Evolutionary conservation across 768 basidiomycete genomes (phyloP).

Genomic region (Lentinula detonsa): DNA sequence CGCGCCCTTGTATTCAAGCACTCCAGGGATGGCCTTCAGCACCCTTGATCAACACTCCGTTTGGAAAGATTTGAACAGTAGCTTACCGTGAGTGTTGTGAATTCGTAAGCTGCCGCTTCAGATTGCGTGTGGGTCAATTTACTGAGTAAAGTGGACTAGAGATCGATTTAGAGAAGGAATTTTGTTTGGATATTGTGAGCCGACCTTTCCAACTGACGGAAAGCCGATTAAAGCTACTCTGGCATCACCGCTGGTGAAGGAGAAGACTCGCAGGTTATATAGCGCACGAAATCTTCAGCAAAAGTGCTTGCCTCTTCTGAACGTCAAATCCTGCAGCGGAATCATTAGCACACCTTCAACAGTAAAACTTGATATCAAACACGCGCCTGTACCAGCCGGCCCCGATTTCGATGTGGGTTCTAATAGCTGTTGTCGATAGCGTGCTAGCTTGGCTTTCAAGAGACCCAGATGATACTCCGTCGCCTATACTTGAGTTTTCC

Average conservation of each 20-base stretch:
- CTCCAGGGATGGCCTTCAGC: slow-evolving; percentile 87
- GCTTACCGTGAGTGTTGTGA: slow-evolving; percentile 81
- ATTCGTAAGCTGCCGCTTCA: slow-evolving; percentile 89
- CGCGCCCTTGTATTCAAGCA: slow-evolving; percentile 89
- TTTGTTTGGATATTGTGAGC: background rate
- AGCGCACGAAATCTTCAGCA: background rate
- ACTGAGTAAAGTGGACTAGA: slow-evolving; percentile 81
- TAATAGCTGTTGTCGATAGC: slow-evolving; percentile 91
- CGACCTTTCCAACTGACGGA: slow-evolving; percentile 88
- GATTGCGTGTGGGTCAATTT: slow-evolving; percentile 91
- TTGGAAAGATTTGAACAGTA: background rate
- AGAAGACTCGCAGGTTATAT: too few relatives aligned
- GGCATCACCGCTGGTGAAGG: slow-evolving; percentile 50
- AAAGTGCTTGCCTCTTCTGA: slow-evolving; percentile 42
- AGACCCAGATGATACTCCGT: slow-evolving; percentile 94
- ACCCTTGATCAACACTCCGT: slow-evolving; percentile 1
- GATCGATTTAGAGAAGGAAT: background rate
- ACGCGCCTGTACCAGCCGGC: slow-evolving; percentile 48
- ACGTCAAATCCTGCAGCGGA: slow-evolving; percentile 68
- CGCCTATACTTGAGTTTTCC: slow-evolving; percentile 45
- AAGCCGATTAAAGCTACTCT: slow-evolving; percentile 91
- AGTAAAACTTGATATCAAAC: background rate
- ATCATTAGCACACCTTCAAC: background rate
- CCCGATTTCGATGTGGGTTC: slow-evolving; percentile 86
- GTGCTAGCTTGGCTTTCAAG: slow-evolving; percentile 90